A percentile compares a stretch with the other conserved stretches of the same genome.
Evolutionary conservation across 2,329 filamentous ascomycete genomes (phyloP).

Genomic region (Monosporascus sp.): DNA sequence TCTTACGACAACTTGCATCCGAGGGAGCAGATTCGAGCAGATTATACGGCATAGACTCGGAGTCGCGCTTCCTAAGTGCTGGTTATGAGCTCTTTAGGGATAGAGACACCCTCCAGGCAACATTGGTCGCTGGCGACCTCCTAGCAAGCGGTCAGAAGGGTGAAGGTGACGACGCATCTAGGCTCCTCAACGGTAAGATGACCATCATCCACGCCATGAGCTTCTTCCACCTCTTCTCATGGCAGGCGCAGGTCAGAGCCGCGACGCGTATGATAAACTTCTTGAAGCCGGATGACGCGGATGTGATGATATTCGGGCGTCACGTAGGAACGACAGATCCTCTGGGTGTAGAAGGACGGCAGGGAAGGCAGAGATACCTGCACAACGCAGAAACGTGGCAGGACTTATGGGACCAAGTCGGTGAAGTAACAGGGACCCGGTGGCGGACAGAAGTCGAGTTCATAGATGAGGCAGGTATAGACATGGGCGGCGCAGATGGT

Average conservation of each 20-base stretch:
- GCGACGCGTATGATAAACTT: slow-evolving; percentile 41
- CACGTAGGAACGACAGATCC: slow-evolving; percentile 40
- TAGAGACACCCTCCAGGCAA: slow-evolving; percentile 37
- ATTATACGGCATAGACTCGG: slow-evolving; percentile 46
- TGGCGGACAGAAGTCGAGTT: slow-evolving; percentile 44
- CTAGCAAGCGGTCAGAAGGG: slow-evolving; percentile 17
- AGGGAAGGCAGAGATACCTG: slow-evolving; percentile 32
- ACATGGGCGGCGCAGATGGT: slow-evolving; percentile 10
- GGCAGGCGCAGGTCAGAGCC: slow-evolving; percentile 41
- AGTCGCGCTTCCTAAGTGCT: slow-evolving; percentile 47
- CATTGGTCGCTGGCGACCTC: slow-evolving; percentile 48
- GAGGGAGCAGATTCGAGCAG: slow-evolving; percentile 44
- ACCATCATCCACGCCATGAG: slow-evolving; percentile 44
- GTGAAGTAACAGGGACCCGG: slow-evolving; percentile 39
- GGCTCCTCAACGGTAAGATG: slow-evolving; percentile 32
- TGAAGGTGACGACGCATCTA: slow-evolving; percentile 23
- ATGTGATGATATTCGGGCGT: slow-evolving; percentile 45
- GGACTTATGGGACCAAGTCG: slow-evolving; percentile 49
- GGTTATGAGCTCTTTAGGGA: slow-evolving; percentile 63
- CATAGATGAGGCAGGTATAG: slow-evolving; percentile 12
- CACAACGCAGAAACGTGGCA: slow-evolving; percentile 48
- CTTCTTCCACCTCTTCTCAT: slow-evolving; percentile 47
- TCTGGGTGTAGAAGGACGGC: slow-evolving; percentile 15
- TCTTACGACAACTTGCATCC: slow-evolving; percentile 42
- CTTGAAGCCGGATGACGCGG: slow-evolving; percentile 36